A percentile compares a stretch with the other conserved stretches of the same genome.
Conservation (phyloP, 2,329 filamentous ascomycete genomes). For the Trichoderma brevicompactum region DNA sequence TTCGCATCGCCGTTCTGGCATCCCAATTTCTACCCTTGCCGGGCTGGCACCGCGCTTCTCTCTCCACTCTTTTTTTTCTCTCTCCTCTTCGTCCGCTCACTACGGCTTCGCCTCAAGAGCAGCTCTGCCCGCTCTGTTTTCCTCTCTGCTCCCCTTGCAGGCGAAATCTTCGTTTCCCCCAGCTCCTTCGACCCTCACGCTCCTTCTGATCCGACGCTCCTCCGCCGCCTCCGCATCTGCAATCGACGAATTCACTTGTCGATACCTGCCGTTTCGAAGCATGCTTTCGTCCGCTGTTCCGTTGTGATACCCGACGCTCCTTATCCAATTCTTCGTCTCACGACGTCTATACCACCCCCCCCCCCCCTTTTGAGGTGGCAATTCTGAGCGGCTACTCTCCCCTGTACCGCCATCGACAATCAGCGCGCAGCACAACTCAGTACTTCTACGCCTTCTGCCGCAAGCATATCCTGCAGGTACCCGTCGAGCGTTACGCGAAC, state of each 20-base stretch:
- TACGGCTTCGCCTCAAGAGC: constrained; percentile 18
- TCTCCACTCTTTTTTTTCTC: constrained; percentile 30
- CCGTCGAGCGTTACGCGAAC: constrained; percentile 34
- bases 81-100: constrained; percentile 29
- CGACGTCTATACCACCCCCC: constrained; percentile 2
- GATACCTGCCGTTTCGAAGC: constrained; percentile 16
- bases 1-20: constrained; percentile 24
- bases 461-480: constrained; percentile 37
- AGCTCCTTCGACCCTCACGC: background rate
- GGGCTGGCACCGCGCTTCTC: background rate
- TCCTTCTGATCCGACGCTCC: background rate
- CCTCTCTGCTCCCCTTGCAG: constrained; percentile 4
- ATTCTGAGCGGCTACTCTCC: constrained; percentile 30
- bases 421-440: constrained; percentile 29
- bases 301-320: constrained; percentile 26
- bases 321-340: constrained; percentile 1
- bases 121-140: constrained; percentile 11
- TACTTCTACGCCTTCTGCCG: constrained; percentile 33
- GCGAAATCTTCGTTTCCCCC: background rate
- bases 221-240: background rate
- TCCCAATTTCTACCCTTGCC: constrained; percentile 30
- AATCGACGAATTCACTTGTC: constrained; percentile 14
- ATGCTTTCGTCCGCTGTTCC: constrained; percentile 20
- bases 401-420: constrained; percentile 26
- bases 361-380: constrained; percentile 8